These are phyloP conservation scores for Pythium insidiosum DNA, from an alignment of 352 stramenopile genomes.

Conservation along the genomic window DNA sequence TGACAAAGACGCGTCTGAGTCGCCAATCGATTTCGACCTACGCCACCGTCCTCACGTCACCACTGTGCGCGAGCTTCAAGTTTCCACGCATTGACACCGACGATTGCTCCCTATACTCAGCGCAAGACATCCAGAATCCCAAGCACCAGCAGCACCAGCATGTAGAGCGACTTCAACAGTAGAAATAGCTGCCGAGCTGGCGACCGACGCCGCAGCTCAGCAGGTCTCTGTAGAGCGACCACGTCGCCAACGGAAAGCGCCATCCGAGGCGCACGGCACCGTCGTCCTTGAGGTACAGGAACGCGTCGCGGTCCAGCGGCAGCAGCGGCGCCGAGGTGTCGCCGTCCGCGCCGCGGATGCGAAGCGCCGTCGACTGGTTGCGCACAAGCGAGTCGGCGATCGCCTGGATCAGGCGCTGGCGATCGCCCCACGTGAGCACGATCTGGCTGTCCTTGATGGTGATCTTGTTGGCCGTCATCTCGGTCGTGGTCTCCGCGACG, in stretches of 20 bases:
- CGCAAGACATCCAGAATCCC: no score
- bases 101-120: no score
- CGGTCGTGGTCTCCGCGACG: background rate
- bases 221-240: conserved; percentile 10
- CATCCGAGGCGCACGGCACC: conserved; percentile 10
- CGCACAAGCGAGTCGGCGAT: conserved; percentile 5
- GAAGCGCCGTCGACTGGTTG: conserved; percentile 4
- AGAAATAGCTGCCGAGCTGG: conserved; percentile 11
- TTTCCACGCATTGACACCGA: no score
- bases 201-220: conserved; percentile 11
- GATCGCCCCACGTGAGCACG: conserved; percentile 12
- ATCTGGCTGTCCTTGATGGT: conserved; percentile 14
- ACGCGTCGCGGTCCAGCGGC: conserved; percentile 9
- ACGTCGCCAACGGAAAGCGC: conserved; percentile 12
- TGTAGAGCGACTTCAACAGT: conserved; percentile 7
- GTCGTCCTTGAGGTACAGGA: conserved; percentile 11
- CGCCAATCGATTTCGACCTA: no score
- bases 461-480: conserved; percentile 7
- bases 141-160: background rate
- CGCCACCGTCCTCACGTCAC: no score
- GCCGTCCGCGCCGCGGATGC: background rate
- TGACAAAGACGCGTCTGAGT: no score
- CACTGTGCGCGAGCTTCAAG: no score
- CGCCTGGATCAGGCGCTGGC: conserved; percentile 7
- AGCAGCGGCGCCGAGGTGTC: conserved; percentile 1